phyloP scores from a whole-genome alignment of 352 stramenopile genomes.

The Achlya hypogyna region DNA sequence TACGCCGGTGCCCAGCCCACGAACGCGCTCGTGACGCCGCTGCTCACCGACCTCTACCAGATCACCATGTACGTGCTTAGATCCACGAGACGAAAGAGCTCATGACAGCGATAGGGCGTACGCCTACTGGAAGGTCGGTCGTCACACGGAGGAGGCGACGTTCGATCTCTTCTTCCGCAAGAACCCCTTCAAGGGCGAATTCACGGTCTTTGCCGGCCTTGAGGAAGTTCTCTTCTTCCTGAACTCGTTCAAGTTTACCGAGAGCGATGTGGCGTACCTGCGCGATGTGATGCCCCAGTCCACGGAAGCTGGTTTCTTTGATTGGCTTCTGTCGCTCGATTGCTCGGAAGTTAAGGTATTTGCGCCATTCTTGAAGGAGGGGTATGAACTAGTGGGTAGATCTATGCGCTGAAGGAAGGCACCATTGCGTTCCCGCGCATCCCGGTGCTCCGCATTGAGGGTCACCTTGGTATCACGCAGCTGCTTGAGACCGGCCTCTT shows the following conservation, averaged over 20 bases:
- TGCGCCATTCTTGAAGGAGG: slow-evolving; percentile 28
- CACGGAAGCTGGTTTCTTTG: slow-evolving; percentile 93
- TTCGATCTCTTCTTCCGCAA: slow-evolving; percentile 99
- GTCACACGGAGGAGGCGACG: slow-evolving; percentile 88
- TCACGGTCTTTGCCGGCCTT: slow-evolving; percentile 91
- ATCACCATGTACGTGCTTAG: slow-evolving; percentile 66
- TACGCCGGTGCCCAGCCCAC: slow-evolving; percentile 36
- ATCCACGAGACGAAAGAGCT: background rate
- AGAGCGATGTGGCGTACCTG: slow-evolving; percentile 93
- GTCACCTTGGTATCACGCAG: slow-evolving; percentile 91
- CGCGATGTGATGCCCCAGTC: slow-evolving; percentile 63
- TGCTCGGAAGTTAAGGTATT: slow-evolving; percentile 89
- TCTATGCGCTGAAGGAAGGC: slow-evolving; percentile 61
- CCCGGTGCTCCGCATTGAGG: slow-evolving; percentile 90
- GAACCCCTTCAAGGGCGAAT: slow-evolving; percentile 97
- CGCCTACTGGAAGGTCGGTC: slow-evolving; percentile 95
- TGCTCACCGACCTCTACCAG: slow-evolving; percentile 99
- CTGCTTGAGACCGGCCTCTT: slow-evolving; percentile 97
- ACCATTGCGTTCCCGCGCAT: slow-evolving; percentile 95
- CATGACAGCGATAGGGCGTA: slow-evolving; percentile 89
- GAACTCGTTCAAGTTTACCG: slow-evolving; percentile 91
- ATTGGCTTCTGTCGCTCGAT: slow-evolving; percentile 90
- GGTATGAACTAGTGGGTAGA: background rate
- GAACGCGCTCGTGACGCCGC: slow-evolving; percentile 91
- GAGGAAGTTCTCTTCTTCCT: slow-evolving; percentile 88